phyloP scores from a whole-genome alignment of 2,329 filamentous ascomycete genomes.

The Fusarium tuaranense region DNA sequence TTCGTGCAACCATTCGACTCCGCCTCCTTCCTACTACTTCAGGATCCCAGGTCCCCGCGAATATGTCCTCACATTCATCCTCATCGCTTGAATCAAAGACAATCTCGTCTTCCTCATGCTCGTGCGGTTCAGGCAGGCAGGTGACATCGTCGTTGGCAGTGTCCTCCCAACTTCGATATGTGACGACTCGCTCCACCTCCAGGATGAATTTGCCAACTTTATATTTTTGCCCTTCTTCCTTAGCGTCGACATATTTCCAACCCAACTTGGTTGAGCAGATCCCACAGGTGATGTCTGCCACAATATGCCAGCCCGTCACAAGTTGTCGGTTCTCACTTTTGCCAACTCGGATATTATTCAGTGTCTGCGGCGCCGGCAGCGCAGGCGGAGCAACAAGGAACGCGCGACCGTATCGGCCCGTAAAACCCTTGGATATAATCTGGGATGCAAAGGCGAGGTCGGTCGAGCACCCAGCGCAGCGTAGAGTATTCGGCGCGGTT shows the following conservation, averaged over 20 bases:
- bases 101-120: slow-evolving; percentile 48
- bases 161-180: slow-evolving; percentile 64
- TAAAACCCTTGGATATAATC: slow-evolving; percentile 75
- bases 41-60: slow-evolving; percentile 71
- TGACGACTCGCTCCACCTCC: slow-evolving; percentile 69
- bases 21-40: slow-evolving; percentile 62
- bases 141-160: slow-evolving; percentile 28
- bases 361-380: slow-evolving; percentile 43
- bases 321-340: slow-evolving; percentile 67
- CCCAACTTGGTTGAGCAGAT: slow-evolving; percentile 69
- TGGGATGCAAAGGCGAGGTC: slow-evolving; percentile 72
- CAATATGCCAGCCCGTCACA: slow-evolving; percentile 72
- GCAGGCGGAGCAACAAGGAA: slow-evolving; percentile 65
- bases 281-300: slow-evolving; percentile 71
- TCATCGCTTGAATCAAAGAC: slow-evolving; percentile 74
- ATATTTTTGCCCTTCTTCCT: slow-evolving; percentile 70
- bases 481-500: slow-evolving; percentile 65
- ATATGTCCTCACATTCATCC: slow-evolving; percentile 75
- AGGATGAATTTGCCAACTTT: slow-evolving; percentile 78
- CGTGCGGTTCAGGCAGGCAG: slow-evolving; percentile 14
- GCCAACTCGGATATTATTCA: slow-evolving; percentile 69
- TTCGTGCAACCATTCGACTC: slow-evolving; percentile 50
- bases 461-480: slow-evolving; percentile 68
- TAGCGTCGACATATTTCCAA: slow-evolving; percentile 77
- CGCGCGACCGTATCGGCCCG: slow-evolving; percentile 72